These are phyloP conservation scores for Fusarium pseudograminearum DNA, from an alignment of 2,329 filamentous ascomycete genomes.

Conservation along the genomic window DNA sequence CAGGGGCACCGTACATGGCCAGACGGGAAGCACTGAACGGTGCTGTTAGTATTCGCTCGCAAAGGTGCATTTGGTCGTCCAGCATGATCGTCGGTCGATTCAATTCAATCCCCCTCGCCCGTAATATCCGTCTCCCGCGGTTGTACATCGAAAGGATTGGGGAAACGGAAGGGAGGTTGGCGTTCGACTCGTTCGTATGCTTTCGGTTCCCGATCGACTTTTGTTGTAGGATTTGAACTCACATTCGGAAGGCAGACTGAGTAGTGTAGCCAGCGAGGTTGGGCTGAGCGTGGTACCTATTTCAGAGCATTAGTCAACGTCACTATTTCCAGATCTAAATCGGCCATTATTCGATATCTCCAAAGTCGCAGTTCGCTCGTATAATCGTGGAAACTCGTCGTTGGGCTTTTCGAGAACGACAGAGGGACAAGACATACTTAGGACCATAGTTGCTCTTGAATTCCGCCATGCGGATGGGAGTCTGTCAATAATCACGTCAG, in stretches of 20 bases:
- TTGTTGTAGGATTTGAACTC: constrained; percentile 51
- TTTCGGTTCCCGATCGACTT: constrained; percentile 3
- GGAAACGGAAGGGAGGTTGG: constrained; percentile 39
- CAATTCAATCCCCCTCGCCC: neutral
- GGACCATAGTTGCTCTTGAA: constrained; percentile 75
- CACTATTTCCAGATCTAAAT: neutral
- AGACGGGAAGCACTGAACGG: constrained; percentile 62
- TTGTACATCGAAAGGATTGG: constrained; percentile 25
- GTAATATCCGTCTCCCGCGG: neutral
- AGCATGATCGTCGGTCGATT: neutral
- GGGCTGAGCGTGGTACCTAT: constrained; percentile 70
- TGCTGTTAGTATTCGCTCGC: constrained; percentile 27
- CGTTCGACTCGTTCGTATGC: constrained; percentile 24
- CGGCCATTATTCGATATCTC: neutral
- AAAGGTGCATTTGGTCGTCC: neutral
- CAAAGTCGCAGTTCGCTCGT: constrained; percentile 11
- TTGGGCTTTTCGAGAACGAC: constrained; percentile 3
- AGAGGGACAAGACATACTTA: constrained; percentile 62
- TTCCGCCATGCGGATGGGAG: constrained; percentile 59
- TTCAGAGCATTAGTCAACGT: constrained; percentile 47
- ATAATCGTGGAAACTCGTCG: neutral
- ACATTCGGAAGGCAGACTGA: constrained; percentile 63
- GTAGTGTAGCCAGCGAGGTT: constrained; percentile 66
- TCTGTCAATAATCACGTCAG: constrained; percentile 56
- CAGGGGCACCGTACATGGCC: constrained; percentile 68